phyloP scores from a whole-genome alignment of 2,329 filamentous ascomycete genomes.

The Sporothrix pseudoabietina region DNA sequence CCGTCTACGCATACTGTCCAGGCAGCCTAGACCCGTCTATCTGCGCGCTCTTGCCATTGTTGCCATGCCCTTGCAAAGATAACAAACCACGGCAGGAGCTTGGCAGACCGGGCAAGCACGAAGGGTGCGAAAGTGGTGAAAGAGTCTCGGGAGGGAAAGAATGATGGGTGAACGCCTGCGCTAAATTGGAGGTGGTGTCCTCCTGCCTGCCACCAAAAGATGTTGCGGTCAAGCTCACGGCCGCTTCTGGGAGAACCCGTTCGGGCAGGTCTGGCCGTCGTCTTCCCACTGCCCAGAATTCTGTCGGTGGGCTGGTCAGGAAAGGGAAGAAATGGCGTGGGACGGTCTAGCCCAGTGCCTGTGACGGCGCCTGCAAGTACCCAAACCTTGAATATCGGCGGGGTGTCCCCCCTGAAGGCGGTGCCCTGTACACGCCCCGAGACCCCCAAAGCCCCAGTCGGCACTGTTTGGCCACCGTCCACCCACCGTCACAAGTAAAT shows the following conservation, averaged over 20 bases:
- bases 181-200: neutral
- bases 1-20: neutral
- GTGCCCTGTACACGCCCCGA: neutral
- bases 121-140: neutral
- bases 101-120: neutral
- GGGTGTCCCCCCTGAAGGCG: neutral
- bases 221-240: neutral
- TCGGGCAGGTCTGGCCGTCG: conserved; percentile 2
- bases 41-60: neutral
- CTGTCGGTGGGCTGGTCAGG: neutral
- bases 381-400: neutral
- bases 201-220: neutral
- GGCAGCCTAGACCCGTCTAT: neutral
- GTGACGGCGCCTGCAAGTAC: neutral
- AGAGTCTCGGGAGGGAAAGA: neutral
- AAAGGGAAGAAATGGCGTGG: neutral
- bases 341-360: conserved; percentile 4
- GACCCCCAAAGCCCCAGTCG: neutral
- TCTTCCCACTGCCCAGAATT: neutral
- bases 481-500: conserved; percentile 22
- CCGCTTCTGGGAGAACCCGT: neutral
- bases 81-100: conserved; percentile 3
- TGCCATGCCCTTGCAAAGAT: neutral
- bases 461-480: conserved; percentile 22
- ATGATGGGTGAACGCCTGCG: neutral